These are phyloP conservation scores for Syzygium aromaticum DNA, from an alignment of 345 rosid species.

Conservation along the genomic window DNA sequence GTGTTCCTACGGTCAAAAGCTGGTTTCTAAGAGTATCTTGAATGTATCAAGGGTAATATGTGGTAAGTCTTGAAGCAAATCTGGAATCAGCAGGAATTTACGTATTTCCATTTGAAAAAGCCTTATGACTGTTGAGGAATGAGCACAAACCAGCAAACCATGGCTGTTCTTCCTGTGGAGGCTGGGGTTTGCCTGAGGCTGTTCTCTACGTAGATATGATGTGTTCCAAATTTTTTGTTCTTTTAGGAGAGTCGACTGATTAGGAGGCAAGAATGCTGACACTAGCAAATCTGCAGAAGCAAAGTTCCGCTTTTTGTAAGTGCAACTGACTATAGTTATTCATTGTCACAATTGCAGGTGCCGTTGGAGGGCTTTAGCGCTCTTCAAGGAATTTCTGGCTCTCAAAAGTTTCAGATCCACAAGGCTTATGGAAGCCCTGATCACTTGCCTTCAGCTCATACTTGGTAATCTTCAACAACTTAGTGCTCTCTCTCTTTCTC, in stretches of 20 bases:
- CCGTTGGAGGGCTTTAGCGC: slow-evolving; percentile 96
- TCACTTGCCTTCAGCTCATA: slow-evolving; percentile 96
- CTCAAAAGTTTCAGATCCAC: slow-evolving; percentile 97
- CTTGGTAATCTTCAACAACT: slow-evolving; percentile 42
- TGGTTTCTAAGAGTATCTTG: background rate
- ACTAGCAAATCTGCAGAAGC: background rate
- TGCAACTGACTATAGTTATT: background rate
- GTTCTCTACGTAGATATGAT: background rate
- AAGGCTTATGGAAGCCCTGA: slow-evolving; percentile 90
- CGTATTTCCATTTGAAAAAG: background rate
- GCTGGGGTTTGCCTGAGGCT: background rate
- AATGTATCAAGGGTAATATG: background rate
- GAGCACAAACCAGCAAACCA: background rate
- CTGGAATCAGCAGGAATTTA: background rate
- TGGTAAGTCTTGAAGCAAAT: background rate
- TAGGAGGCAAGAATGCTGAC: background rate
- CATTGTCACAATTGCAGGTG: slow-evolving; percentile 35
- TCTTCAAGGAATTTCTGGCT: slow-evolving; percentile 93
- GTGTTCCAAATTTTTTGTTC: background rate
- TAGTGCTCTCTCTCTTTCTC: background rate
- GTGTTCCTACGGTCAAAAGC: background rate
- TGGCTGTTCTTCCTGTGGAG: background rate
- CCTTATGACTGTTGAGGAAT: background rate
- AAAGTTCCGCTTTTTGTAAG: background rate
- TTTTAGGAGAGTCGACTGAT: background rate